These are phyloP conservation scores for Fimicolochytrium jonesii DNA, from an alignment of 192 early-diverging fungal genomes.

Conservation along the genomic window DNA sequence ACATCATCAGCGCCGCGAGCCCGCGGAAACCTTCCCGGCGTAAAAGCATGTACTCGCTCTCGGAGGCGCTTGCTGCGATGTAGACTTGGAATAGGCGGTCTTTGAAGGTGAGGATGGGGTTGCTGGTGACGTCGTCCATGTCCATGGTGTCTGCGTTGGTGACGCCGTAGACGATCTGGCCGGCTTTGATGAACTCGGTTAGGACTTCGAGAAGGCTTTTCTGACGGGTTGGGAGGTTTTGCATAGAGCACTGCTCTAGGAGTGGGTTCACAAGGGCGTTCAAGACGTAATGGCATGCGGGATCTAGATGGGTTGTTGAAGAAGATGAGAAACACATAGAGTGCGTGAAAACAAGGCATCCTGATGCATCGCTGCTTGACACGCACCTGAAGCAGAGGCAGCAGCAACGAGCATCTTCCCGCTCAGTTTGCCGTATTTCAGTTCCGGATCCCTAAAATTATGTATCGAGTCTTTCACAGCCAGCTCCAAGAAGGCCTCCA, in stretches of 20 bases:
- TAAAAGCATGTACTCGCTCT: conserved; percentile 72
- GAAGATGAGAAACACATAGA: not conserved
- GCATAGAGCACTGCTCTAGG: conserved; percentile 52
- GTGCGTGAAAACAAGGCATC: not conserved
- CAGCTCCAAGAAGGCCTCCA: conserved; percentile 31
- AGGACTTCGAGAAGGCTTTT: conserved; percentile 52
- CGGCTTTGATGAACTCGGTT: conserved; percentile 68
- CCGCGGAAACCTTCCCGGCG: conserved; percentile 69
- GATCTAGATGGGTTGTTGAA: conserved; percentile 38
- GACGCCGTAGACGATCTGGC: conserved; percentile 55
- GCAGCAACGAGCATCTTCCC: conserved; percentile 34
- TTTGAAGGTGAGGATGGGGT: conserved; percentile 68
- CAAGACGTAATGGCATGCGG: conserved; percentile 54
- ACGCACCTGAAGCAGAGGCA: conserved; percentile 26
- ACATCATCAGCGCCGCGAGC: conserved; percentile 43
- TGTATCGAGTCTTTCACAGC: conserved; percentile 34
- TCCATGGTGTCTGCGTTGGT: conserved; percentile 29
- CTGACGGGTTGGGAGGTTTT: conserved; percentile 53
- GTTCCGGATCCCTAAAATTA: conserved; percentile 35
- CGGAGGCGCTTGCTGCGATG: conserved; percentile 56
- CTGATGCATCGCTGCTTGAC: not conserved
- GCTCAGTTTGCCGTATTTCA: conserved; percentile 32
- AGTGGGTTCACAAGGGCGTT: conserved; percentile 61
- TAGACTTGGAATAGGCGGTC: conserved; percentile 73
- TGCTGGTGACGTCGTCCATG: conserved; percentile 49